Percentiles rank a stretch among this genome's conserved stretches.
These are phyloP conservation scores for Alternaria triticina DNA, from an alignment of 2,329 filamentous ascomycete genomes.

Conservation along the genomic window DNA sequence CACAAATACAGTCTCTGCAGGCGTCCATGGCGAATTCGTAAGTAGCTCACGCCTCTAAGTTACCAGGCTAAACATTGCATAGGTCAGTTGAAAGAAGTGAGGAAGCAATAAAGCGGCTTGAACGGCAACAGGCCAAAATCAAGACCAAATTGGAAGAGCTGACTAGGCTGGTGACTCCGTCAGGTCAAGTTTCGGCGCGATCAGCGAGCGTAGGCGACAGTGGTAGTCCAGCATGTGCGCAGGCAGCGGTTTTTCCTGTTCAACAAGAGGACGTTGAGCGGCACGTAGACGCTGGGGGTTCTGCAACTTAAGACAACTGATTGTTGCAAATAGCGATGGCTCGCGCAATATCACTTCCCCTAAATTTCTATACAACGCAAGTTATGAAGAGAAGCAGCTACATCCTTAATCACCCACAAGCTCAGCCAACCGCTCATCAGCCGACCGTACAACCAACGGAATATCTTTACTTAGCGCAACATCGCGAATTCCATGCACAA, in stretches of 20 bases:
- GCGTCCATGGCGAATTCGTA: not conserved
- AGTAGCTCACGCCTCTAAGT: too few relatives aligned
- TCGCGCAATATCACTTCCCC: not conserved
- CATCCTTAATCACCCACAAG: rapidly evolving
- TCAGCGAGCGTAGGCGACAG: not conserved
- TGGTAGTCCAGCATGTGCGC: not conserved
- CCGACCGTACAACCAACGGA: not conserved
- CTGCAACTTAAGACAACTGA: not conserved
- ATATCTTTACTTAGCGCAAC: not conserved
- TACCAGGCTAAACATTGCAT: too few relatives aligned
- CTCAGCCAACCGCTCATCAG: not conserved
- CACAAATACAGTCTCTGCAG: not conserved
- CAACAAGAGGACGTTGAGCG: not conserved
- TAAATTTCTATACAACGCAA: not conserved
- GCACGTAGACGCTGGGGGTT: not conserved
- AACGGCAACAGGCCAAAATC: too few relatives aligned
- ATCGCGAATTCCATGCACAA: not conserved
- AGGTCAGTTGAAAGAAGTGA: too few relatives aligned
- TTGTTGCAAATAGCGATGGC: not conserved
- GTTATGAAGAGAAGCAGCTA: rapidly evolving
- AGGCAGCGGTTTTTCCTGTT: not conserved
- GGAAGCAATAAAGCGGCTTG: too few relatives aligned
- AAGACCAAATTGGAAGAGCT: not conserved
- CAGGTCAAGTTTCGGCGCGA: not conserved
- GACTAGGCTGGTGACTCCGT: not conserved